Evolutionary conservation across 371 early-diverging fungal genomes (phyloP).

Genomic region (Mucor racemosus): DNA sequence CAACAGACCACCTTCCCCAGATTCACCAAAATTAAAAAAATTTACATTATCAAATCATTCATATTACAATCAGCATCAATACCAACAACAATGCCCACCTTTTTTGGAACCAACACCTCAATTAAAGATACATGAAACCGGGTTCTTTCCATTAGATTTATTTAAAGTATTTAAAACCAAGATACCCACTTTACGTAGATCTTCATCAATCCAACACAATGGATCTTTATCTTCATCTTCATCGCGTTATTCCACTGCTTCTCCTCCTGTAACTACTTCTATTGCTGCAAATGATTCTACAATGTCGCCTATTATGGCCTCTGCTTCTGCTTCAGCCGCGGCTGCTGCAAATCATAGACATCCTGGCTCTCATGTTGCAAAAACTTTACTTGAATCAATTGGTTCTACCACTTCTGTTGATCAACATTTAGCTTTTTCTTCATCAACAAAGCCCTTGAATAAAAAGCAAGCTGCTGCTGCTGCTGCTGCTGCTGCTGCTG

Average conservation of each 20-base stretch:
- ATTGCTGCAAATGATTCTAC: slow-evolving; percentile 8
- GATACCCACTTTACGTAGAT: slow-evolving; percentile 24
- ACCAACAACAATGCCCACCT: slow-evolving; percentile 20
- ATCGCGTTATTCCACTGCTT: slow-evolving; percentile 10
- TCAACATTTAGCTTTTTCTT: background rate
- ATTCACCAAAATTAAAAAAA: slow-evolving; percentile 28
- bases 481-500: background rate
- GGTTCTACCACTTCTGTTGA: background rate
- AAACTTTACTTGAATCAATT: slow-evolving; percentile 32
- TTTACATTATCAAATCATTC: background rate
- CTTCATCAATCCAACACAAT: background rate
- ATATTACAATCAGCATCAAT: slow-evolving; percentile 14
- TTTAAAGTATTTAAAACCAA: slow-evolving; percentile 18
- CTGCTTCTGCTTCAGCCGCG: slow-evolving; percentile 37
- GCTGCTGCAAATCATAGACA: slow-evolving; percentile 32
- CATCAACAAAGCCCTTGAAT: background rate
- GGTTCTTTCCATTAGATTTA: slow-evolving; percentile 14
- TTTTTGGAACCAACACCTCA: slow-evolving; percentile 33
- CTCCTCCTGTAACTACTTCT: background rate
- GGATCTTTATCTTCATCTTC: background rate
- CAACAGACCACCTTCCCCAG: slow-evolving; percentile 36
- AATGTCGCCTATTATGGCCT: slow-evolving; percentile 38
- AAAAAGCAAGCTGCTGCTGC: slow-evolving; percentile 4
- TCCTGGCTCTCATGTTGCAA: slow-evolving; percentile 40
- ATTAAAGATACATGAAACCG: slow-evolving; percentile 15